Base-by-base conservation (phyloP, 805 yeast genomes). In the Metschnikowia colocasiae region DNA sequence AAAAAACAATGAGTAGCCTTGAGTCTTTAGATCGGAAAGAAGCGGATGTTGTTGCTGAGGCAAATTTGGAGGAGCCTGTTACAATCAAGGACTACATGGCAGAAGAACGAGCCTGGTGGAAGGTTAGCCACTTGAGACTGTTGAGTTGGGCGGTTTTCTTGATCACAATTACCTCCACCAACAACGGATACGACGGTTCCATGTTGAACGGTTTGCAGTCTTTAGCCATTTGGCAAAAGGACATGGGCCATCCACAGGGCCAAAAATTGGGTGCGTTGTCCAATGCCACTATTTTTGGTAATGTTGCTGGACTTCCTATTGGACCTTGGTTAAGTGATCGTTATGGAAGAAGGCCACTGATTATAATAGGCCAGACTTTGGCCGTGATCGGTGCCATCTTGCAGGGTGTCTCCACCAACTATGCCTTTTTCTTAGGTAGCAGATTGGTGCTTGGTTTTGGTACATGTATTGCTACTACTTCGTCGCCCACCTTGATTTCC, bases 401-500 rank as follows among this genome's bases (percentile, higher is more conserved):
- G 34, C 74, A 69, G 56, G 73, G 73, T 40, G 52, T 55, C 13
- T 61, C 70, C n/a, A 62, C 62, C 31, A 62, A 62, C 45, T 69
- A 63, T 22, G 56, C 54, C 0, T 64, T 66, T 57, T 72, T 75
- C 57, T 61, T 77, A 25, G 73, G 58, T 15, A 59, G 76, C 0
- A 69, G 84, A 66, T 57, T 79, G 37, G 49, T 79, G 35, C 54
- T 79, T 44, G 83, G 83, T 54, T 53, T 70, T 35, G 82, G 82
- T 23, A 61, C 62, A 30, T 67, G 68, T 50, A 47, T 75, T 45
- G 68, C 76, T 10, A 62, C 64, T 30, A 73, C 73, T 35, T 64
- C 76, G 8, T 64, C 78, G 20, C 80, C 82, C n/a, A 51, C 78
- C 9, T 63, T 77, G 57, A 67, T 78, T 38, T 68, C 81, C 3